Evolutionary conservation across 306 rosid species (phyloP).

Genomic region (Adenanthera pavonina): DNA sequence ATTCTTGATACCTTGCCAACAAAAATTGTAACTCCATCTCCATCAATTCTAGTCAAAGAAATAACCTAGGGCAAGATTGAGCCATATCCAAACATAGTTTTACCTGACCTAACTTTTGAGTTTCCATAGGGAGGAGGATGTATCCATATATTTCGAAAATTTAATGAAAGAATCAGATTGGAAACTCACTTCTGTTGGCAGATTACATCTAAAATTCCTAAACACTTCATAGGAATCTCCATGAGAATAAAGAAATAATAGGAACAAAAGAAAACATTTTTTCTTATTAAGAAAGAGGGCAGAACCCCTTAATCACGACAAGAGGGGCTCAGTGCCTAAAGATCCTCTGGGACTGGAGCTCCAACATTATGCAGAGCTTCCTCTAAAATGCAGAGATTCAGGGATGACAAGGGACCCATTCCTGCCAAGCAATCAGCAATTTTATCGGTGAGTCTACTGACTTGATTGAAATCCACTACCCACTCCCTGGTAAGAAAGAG

Average conservation of each 20-base stretch:
- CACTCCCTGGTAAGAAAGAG: no score
- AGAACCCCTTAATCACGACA: no score
- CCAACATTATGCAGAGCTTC: no score
- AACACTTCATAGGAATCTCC: background rate
- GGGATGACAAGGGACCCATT: no score
- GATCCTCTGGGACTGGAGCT: no score
- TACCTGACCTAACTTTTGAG: background rate
- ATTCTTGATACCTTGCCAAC: background rate
- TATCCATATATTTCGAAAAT: background rate
- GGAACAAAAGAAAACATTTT: background rate
- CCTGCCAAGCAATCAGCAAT: no score
- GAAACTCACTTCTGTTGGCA: background rate
- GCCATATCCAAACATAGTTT: background rate
- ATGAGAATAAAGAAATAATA: background rate
- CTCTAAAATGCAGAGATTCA: no score
- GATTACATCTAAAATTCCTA: background rate
- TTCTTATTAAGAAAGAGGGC: no score
- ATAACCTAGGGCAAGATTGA: background rate
- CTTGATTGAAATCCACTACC: no score
- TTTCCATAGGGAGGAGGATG: background rate
- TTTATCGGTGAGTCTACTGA: no score
- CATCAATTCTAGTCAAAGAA: background rate
- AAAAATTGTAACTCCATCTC: conserved; percentile 23
- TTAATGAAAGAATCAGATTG: background rate
- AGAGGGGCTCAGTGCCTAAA: no score